These are phyloP conservation scores for Monilinia vaccinii-corymbosi DNA, from an alignment of 2,329 filamentous ascomycete species.

Conservation along the genomic window DNA sequence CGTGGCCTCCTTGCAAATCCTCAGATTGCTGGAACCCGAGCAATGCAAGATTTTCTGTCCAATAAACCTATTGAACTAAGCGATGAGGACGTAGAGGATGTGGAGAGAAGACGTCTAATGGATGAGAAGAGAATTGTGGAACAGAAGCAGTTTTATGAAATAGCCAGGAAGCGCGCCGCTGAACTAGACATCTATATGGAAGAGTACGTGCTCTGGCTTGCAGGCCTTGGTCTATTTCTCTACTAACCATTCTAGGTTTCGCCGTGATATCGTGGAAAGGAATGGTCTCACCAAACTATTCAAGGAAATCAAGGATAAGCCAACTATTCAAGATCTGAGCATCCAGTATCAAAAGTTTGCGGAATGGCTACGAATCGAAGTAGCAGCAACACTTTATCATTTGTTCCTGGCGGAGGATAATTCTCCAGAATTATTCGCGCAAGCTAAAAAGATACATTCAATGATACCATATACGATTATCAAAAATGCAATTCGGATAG, in stretches of 20 bases:
- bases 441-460: slow-evolving; percentile 89
- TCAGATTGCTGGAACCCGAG: slow-evolving; percentile 71
- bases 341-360: slow-evolving; percentile 97
- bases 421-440: slow-evolving; percentile 89
- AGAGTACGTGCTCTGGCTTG: slow-evolving; percentile 44
- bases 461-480: slow-evolving; percentile 86
- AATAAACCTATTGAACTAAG: slow-evolving; percentile 62
- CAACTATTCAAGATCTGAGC: slow-evolving; percentile 77
- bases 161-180: slow-evolving; percentile 79
- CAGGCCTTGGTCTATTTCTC: background rate
- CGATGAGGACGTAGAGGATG: slow-evolving; percentile 77
- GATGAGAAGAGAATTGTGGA: slow-evolving; percentile 87
- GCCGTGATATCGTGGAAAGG: slow-evolving; percentile 55
- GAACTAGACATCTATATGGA: slow-evolving; percentile 99
- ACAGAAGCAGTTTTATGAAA: slow-evolving; percentile 90
- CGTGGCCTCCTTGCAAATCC: slow-evolving; percentile 76
- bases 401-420: slow-evolving; percentile 97
- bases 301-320: slow-evolving; percentile 83
- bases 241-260: slow-evolving; percentile 40
- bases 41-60: slow-evolving; percentile 77
- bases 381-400: slow-evolving; percentile 94
- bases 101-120: slow-evolving; percentile 67
- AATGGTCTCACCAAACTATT: slow-evolving; percentile 91
- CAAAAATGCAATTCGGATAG: slow-evolving; percentile 94
- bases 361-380: slow-evolving; percentile 94